Base-by-base conservation (phyloP, 371 early-diverging fungal species). In the Mortierella sp. region DNA sequence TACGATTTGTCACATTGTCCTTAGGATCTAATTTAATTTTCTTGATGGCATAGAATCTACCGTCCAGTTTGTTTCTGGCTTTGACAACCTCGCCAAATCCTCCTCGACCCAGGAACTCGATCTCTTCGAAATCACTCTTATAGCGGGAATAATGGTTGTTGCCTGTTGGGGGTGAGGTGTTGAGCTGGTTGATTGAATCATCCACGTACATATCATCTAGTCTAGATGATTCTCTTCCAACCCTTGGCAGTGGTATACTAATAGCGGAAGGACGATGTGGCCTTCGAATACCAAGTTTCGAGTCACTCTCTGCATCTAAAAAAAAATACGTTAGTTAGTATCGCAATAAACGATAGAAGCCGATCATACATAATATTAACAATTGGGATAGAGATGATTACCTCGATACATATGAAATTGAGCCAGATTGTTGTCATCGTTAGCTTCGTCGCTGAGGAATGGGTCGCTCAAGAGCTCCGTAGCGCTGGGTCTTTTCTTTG, bases 51-150 rank as follows among this genome's bases (percentile, higher is more conserved):
- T 98, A 98, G 35, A 93, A 86, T 22, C 94, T 86, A 0, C 95
- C 94, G 67, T 98, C 96, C 9, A 93, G 79, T 57, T 86, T 75
- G 60, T 98, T 97, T 32, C 96, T 86, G 0, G 95, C 95, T 76
- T 98, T 98, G 62, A 96, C 93, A 2, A 98, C 98, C 68, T 94
- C 93, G 12, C 98, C 98, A 86, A 96, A 98, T 0, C 96, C 97
- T 10, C 90, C 98, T 77, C 91, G 92, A 0, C 98, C 98, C 12
- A 98, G 84, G 70, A 95, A 96, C 72, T 94, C 95, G 35, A 97
- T 86, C 76, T 98, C 97, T 74, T 97, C 96, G 86, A 97, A 98
- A 75, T 98, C 98, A 3, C 90, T 77, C 64, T 85, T 87, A 81
- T 97, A 98, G 3, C 95, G 87, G 5, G 95, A 94, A 19, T 75